A percentile compares a stretch with the other conserved stretches of the same genome.
Conservation (phyloP, 495 filamentous ascomycete genomes). For the Aspergillus leporis region DNA sequence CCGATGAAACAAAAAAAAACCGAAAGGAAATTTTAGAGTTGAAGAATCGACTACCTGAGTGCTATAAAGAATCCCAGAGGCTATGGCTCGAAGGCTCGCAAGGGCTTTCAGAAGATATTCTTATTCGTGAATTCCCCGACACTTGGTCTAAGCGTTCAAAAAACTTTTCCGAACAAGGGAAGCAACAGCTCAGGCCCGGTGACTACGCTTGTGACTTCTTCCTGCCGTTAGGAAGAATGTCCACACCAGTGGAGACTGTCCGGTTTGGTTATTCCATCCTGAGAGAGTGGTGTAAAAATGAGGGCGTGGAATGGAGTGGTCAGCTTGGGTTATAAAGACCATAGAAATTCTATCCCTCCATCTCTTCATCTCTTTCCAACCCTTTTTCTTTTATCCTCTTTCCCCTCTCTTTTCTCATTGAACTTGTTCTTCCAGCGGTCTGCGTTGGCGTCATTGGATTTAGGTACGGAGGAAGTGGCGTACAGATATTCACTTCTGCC, state of each 20-base stretch:
- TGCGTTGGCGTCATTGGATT: conserved; percentile 12
- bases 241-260: conserved; percentile 47
- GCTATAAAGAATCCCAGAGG: conserved; percentile 40
- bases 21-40: conserved; percentile 43
- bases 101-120: conserved; percentile 43
- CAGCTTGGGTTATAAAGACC: conserved; percentile 31
- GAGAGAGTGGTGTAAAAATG: conserved; percentile 47
- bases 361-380: background rate
- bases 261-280: conserved; percentile 46
- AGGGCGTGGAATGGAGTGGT: conserved; percentile 44
- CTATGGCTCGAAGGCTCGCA: conserved; percentile 49
- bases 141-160: conserved; percentile 47
- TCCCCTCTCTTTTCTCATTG: background rate
- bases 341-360: background rate
- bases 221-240: conserved; percentile 43
- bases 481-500: conserved; percentile 12
- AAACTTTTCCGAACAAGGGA: conserved; percentile 41
- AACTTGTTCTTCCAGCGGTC: background rate
- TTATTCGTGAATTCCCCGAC: conserved; percentile 43
- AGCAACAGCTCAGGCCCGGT: conserved; percentile 30
- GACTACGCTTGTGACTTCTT: conserved; percentile 46
- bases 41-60: conserved; percentile 41
- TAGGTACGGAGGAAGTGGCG: conserved; percentile 11
- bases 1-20: conserved; percentile 37
- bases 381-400: background rate